Base-by-base conservation (phyloP, 129 eudicot genomes). In the Pseudognaphalium luteoalbum region DNA sequence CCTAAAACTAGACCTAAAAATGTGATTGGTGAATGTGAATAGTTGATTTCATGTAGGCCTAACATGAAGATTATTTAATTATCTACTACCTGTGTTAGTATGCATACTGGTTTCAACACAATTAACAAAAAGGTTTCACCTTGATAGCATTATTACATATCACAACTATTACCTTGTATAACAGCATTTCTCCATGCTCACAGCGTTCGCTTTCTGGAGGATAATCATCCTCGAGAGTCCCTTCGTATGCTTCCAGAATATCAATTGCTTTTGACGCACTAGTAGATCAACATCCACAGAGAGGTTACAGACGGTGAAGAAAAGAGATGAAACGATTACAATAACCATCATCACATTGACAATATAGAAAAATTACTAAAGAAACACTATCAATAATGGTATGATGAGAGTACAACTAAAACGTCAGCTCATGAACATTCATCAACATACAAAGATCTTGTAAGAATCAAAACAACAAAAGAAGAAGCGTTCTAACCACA, bases 191-290 rank as follows among this genome's bases (percentile, higher is more conserved):
- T 47, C 95, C 92, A 64, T 91, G 99, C 88, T 91, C 99, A 83
- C 87, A 77, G 16, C 94, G 97, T 71, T 91, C 99, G 25, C 83
- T 95, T 68, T 89, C 97, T 5, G 97, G 97, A 41, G 99, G 99
- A 78, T 95, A 89, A 85, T 91, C 97, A 14, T 91, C 94, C 75
- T 91, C 96, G 8, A 95, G 90, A 72, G 97, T 91, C 80, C 99
- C 99, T 86, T 95, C 99, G 88, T 95, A 95, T 77, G 99, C 99
- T 84, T 95, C 96, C 86, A 95, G 88, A 74, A 91, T 91, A 84
- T 95, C 97, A 84, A 95, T 82, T 22, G 97, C 97, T 85, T 95
- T 95, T 72, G 96, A 82, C 54, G 90, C 92, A 89, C 99, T 94
- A 70, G 66, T 34, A 52, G 56, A 76, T 81, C 22, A 57, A 71